These are phyloP conservation scores for Podila minutissima DNA, from an alignment of 192 early-diverging fungal genomes.

Conservation along the genomic window DNA sequence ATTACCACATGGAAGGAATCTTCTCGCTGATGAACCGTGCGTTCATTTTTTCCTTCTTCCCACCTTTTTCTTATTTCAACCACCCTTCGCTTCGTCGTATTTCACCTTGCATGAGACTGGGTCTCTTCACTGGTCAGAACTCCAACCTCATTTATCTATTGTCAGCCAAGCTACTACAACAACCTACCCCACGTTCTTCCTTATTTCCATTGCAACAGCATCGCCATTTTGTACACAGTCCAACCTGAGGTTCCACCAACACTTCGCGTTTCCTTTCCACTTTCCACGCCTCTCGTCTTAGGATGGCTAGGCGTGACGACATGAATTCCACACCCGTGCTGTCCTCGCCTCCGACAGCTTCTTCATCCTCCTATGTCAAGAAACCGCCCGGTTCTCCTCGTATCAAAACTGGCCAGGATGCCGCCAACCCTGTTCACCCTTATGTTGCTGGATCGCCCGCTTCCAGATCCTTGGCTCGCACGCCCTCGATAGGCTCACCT, in stretches of 20 bases:
- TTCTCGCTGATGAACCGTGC: too few species aligned
- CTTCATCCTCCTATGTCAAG: not conserved
- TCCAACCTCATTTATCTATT: too few species aligned
- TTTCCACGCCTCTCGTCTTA: not conserved
- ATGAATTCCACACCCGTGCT: conserved; percentile 1
- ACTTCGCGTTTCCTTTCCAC: not conserved
- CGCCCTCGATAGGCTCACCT: conserved; percentile 5
- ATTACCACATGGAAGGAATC: too few species aligned
- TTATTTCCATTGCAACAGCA: not conserved
- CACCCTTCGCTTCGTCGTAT: too few species aligned
- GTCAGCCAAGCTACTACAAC: too few species aligned
- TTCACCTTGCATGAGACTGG: too few species aligned
- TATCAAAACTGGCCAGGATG: not conserved
- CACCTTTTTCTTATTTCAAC: too few species aligned
- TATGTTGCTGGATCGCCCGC: conserved; percentile 11
- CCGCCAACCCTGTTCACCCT: conserved; percentile 1
- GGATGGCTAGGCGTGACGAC: conserved; percentile 39
- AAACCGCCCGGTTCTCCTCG: not conserved
- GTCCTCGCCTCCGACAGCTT: conserved; percentile 4
- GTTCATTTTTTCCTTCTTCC: too few species aligned
- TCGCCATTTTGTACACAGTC: not conserved
- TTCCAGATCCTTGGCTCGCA: conserved; percentile 2
- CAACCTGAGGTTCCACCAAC: not conserved
- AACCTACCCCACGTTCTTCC: too few species aligned
- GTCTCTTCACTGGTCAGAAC: too few species aligned